These are phyloP conservation scores for Chaetomium cochliodes DNA, from an alignment of 495 filamentous ascomycete species.

Conservation along the genomic window DNA sequence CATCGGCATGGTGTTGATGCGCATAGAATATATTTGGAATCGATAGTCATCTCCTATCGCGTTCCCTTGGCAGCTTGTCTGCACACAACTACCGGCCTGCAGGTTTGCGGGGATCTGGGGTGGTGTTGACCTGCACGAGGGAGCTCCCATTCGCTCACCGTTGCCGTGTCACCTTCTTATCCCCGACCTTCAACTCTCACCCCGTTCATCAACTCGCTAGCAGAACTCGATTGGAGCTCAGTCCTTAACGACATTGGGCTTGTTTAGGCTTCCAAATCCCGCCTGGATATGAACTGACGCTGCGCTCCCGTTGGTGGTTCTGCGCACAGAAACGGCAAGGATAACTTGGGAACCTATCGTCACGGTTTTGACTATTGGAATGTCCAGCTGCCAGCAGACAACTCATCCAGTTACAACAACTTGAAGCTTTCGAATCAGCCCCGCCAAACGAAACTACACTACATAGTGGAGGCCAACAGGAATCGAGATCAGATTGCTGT, in stretches of 20 bases:
- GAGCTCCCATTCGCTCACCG: background rate
- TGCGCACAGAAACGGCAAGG: background rate
- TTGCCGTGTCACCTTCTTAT: background rate
- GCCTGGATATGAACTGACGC: background rate
- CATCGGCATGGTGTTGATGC: background rate
- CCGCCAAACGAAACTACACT: constrained; percentile 14
- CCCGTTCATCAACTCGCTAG: background rate
- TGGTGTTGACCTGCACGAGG: background rate
- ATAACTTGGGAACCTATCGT: constrained; percentile 2
- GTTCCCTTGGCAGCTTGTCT: background rate
- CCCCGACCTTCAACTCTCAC: background rate
- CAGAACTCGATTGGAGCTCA: background rate
- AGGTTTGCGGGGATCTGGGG: background rate
- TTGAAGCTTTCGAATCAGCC: background rate
- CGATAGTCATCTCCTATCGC: background rate
- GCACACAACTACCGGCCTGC: background rate
- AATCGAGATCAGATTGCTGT: constrained; percentile 10
- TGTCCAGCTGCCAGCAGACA: constrained; percentile 3
- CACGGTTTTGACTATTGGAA: background rate
- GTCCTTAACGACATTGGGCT: background rate
- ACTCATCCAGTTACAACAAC: background rate
- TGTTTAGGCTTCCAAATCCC: background rate
- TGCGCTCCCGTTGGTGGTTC: background rate
- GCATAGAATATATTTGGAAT: background rate
- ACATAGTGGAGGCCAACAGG: background rate